Percentiles rank a stretch among this genome's conserved stretches.
These are phyloP conservation scores for Quercus engelmannii DNA, from an alignment of 306 rosid species.

Conservation along the genomic window DNA sequence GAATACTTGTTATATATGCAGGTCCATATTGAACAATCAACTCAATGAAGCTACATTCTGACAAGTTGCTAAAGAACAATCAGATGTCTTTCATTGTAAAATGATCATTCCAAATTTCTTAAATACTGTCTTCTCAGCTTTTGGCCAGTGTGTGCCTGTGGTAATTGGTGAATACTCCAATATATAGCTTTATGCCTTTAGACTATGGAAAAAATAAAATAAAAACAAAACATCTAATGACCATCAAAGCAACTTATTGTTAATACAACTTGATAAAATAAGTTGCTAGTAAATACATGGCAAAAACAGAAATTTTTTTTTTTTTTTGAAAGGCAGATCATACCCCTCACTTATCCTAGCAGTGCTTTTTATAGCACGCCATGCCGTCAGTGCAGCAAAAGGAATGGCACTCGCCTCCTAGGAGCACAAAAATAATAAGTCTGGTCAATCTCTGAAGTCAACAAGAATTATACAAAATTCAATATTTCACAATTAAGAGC, in stretches of 20 bases:
- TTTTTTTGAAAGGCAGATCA: slow-evolving; percentile 9
- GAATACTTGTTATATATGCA: background rate
- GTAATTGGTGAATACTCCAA: background rate
- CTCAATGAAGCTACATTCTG: background rate
- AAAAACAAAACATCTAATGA: background rate
- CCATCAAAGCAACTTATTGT: background rate
- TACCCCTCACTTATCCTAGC: slow-evolving; percentile 94
- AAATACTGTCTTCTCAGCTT: background rate
- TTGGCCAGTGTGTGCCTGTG: background rate
- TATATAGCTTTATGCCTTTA: background rate
- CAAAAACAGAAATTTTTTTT: background rate
- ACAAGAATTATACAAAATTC: background rate
- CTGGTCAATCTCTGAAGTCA: background rate
- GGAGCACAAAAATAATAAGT: background rate
- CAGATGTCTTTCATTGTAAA: background rate
- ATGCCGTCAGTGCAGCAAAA: slow-evolving; percentile 96
- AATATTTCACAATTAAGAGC: background rate
- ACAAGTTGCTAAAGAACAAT: background rate
- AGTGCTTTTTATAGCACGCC: slow-evolving; percentile 90
- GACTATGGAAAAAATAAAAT: background rate
- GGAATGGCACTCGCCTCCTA: slow-evolving; percentile 97
- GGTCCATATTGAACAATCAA: background rate
- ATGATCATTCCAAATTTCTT: background rate
- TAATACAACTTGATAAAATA: background rate
- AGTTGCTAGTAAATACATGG: background rate